Percentiles rank a stretch among this genome's conserved stretches.
Conservation (phyloP, 495 filamentous ascomycete genomes). For the Melanomma pulvis-pyrius region DNA sequence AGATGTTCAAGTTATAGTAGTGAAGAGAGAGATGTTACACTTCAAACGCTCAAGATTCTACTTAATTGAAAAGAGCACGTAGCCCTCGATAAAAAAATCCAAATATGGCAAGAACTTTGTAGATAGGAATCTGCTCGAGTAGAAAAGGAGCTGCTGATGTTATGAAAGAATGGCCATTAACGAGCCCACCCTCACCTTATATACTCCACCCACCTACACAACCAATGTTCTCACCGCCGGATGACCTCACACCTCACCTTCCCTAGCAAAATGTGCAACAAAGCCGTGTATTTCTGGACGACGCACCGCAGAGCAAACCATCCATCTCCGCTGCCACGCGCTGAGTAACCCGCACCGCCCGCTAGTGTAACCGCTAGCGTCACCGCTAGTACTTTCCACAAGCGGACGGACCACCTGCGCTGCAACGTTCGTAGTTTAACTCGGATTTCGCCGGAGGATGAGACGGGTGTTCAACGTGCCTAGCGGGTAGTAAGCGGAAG, state of each 20-base stretch:
- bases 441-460: neutral
- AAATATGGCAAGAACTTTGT: too few relatives aligned
- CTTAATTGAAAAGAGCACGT: too few relatives aligned
- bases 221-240: neutral
- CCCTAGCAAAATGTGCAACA: neutral
- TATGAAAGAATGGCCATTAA: too few relatives aligned
- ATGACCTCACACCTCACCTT: neutral
- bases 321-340: neutral
- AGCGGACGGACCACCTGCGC: neutral
- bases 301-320: neutral
- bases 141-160: too few relatives aligned
- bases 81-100: too few relatives aligned
- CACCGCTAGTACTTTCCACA: neutral
- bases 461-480: neutral
- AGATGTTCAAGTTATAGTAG: too few relatives aligned
- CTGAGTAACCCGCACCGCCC: neutral
- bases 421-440: neutral
- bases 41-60: too few relatives aligned
- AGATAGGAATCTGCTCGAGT: too few relatives aligned
- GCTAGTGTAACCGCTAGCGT: neutral
- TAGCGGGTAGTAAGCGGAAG: neutral
- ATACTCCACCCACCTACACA: neutral
- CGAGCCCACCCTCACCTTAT: neutral
- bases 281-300: neutral
- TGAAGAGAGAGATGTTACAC: too few relatives aligned